Evolutionary conservation across 768 basidiomycete genomes (phyloP).

Genomic region (Leccinum boreale): DNA sequence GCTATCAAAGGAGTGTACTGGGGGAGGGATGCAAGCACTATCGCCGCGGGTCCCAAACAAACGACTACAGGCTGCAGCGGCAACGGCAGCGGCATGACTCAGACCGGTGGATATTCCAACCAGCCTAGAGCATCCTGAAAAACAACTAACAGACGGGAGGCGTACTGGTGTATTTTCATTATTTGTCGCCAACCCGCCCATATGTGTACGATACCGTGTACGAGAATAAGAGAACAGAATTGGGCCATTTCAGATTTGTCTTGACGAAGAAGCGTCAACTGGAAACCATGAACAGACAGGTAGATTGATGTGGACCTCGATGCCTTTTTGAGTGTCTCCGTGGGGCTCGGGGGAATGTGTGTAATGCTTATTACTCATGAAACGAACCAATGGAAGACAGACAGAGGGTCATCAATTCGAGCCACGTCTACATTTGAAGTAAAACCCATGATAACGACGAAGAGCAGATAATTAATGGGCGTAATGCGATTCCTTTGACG

Average conservation of each 20-base stretch:
- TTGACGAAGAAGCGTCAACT: neutral
- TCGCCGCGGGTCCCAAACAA: neutral
- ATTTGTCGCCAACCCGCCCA: neutral
- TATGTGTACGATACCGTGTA: conserved; percentile 3
- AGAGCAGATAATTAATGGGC: neutral
- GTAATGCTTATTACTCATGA: neutral
- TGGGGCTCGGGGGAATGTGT: neutral
- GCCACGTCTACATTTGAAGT: neutral
- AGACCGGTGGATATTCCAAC: neutral
- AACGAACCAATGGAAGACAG: neutral
- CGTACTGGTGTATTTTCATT: conserved; percentile 6
- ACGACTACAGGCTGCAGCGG: neutral
- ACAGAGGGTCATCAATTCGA: neutral
- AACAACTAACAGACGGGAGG: neutral
- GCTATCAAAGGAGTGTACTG: conserved; percentile 16
- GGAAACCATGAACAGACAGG: neutral
- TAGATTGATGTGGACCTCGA: neutral
- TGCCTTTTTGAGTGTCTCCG: neutral
- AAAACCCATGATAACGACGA: neutral
- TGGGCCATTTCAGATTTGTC: neutral
- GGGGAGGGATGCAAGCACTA: neutral
- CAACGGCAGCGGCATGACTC: neutral
- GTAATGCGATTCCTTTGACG: neutral
- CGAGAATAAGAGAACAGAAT: neutral
- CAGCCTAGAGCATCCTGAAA: too few species aligned